Conservation (phyloP, 140 eudicot genomes). For the Anethum foeniculum region DNA sequence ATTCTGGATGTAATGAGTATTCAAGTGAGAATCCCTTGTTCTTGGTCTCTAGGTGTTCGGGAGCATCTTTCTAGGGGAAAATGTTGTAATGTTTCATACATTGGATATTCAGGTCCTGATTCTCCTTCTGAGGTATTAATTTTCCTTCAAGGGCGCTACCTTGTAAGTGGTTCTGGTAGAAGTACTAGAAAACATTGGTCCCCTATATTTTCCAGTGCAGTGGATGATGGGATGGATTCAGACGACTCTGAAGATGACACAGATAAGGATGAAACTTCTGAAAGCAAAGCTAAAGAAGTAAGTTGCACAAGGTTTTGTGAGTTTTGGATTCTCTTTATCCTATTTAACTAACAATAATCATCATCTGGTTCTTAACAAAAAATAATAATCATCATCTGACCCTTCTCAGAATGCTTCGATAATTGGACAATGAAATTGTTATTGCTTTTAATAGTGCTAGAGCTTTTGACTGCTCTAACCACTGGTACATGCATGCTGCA, state of each 20-base stretch:
- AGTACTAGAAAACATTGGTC: constrained; percentile 29
- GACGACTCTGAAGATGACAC: constrained; percentile 36
- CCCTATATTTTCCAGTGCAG: constrained; percentile 43
- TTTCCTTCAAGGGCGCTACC: constrained; percentile 26
- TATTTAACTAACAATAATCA: not conserved
- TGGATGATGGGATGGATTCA: constrained; percentile 40
- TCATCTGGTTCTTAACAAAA: no score
- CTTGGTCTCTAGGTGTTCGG: constrained; percentile 41
- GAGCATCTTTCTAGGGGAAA: constrained; percentile 31
- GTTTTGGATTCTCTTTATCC: not conserved
- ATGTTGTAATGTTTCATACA: constrained; percentile 29
- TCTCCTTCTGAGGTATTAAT: constrained; percentile 34
- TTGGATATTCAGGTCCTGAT: constrained; percentile 33
- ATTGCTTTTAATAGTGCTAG: not conserved
- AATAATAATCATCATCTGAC: not conserved
- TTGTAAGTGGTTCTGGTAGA: constrained; percentile 25
- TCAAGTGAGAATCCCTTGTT: constrained; percentile 50
- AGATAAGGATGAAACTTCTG: constrained; percentile 28
- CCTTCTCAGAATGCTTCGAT: not conserved
- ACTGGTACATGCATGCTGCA: not conserved
- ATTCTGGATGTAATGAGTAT: constrained; percentile 51
- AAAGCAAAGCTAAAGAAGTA: constrained; percentile 39
- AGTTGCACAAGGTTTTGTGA: constrained; percentile 15
- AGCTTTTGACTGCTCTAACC: not conserved
- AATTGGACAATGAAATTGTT: not conserved